Evolutionary conservation across 768 basidiomycete species (phyloP).

Genomic region (Boletus rufocinnamomeus): DNA sequence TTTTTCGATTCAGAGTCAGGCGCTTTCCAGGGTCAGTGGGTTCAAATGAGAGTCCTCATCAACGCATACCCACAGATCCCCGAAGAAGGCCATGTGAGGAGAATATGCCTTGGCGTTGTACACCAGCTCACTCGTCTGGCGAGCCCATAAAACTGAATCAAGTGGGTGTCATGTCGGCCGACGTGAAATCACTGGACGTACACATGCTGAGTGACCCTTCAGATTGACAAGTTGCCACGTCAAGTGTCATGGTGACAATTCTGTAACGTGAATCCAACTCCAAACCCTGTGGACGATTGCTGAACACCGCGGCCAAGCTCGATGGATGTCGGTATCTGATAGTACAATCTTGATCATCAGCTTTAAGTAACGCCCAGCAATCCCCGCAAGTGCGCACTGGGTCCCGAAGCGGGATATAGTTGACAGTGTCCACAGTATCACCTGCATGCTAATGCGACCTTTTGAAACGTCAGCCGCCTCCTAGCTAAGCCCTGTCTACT

Average conservation of each 20-base stretch:
- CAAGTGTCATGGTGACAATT: not conserved
- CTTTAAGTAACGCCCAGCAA: not conserved
- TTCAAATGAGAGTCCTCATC: not conserved
- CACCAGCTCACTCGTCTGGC: not conserved
- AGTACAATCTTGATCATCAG: not conserved
- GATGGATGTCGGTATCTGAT: not conserved
- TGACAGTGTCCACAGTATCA: not conserved
- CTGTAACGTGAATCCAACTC: not conserved
- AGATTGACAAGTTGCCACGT: slow-evolving; percentile 6
- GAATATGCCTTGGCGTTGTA: not conserved
- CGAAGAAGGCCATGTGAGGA: slow-evolving; percentile 3
- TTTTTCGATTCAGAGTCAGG: not conserved
- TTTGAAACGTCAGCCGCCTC: not conserved
- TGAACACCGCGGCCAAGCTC: not conserved
- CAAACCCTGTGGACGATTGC: not conserved
- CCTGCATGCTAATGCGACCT: not conserved
- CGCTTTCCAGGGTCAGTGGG: slow-evolving; percentile 10
- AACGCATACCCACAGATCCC: not conserved
- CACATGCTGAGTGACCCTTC: not conserved
- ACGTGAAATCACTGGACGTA: not conserved
- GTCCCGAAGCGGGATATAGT: not conserved
- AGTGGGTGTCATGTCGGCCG: not conserved
- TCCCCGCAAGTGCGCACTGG: not conserved
- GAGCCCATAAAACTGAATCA: not conserved
- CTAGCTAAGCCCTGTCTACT: not conserved